Conservation (phyloP, 768 basidiomycete genomes). For the Calvatia gigantea region DNA sequence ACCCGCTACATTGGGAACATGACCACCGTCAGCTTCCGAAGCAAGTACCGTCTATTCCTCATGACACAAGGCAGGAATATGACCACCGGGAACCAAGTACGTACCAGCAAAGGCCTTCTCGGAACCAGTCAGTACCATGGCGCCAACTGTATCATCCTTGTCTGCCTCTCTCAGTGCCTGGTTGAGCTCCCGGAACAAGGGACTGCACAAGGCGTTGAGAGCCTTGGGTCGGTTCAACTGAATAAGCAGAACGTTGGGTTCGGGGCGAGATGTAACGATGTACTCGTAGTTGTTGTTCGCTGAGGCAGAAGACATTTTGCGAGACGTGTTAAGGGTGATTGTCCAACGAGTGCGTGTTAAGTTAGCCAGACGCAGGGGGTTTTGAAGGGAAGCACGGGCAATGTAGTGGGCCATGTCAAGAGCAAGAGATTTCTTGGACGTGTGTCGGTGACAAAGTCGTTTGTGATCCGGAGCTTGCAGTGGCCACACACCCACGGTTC, state of each 20-base stretch:
- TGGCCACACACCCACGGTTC: no score
- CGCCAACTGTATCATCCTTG: conserved; percentile 66
- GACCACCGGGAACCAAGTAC: conserved; percentile 19
- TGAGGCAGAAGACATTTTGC: conserved; percentile 46
- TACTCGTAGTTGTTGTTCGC: conserved; percentile 45
- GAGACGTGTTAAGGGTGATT: conserved; percentile 16
- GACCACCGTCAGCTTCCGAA: neutral
- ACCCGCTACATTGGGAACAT: conserved; percentile 52
- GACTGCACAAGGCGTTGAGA: conserved; percentile 81
- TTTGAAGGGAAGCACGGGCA: conserved; percentile 15
- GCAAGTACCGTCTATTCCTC: neutral
- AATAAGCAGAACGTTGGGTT: conserved; percentile 70
- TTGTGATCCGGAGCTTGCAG: no score
- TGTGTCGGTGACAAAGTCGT: neutral
- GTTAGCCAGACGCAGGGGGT: conserved; percentile 6
- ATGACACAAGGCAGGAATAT: neutral
- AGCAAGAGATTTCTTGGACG: neutral
- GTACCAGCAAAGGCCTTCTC: conserved; percentile 91
- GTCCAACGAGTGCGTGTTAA: conserved; percentile 8
- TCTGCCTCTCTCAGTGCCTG: conserved; percentile 70
- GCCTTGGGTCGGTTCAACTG: conserved; percentile 89
- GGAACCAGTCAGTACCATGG: conserved; percentile 90
- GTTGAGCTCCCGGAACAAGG: conserved; percentile 81
- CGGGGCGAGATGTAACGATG: conserved; percentile 67
- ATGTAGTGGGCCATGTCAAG: conserved; percentile 21